Percentiles rank a stretch among this genome's conserved stretches.
Conservation (phyloP, 768 basidiomycete species). For the Tylopilus balloui region DNA sequence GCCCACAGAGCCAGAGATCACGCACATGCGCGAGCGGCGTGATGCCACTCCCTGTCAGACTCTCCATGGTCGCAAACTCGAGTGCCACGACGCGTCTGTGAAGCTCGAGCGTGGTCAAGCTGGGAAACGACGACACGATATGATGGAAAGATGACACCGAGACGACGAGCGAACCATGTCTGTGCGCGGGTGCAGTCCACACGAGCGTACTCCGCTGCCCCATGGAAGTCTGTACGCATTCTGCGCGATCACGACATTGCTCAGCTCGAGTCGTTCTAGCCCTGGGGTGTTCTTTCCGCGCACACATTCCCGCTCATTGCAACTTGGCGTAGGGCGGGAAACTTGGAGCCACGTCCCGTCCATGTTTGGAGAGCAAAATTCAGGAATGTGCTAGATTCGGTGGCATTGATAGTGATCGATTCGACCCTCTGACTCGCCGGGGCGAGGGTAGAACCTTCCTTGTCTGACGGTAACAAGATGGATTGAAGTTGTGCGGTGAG, state of each 20-base stretch:
- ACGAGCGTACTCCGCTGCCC: constrained; percentile 18
- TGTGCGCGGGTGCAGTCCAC: constrained; percentile 13
- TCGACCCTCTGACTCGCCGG: constrained; percentile 12
- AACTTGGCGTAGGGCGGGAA: constrained; percentile 10
- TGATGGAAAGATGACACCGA: constrained; percentile 16
- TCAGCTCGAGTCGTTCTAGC: constrained; percentile 15
- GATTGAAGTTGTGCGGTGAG: constrained; percentile 17
- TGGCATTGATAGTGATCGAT: constrained; percentile 16
- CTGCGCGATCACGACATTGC: constrained; percentile 16
- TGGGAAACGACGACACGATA: constrained; percentile 20
- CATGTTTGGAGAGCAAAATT: constrained; percentile 20
- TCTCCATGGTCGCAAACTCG: constrained; percentile 4
- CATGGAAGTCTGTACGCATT: constrained; percentile 5
- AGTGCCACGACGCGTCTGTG: constrained; percentile 10
- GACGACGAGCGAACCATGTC: constrained; percentile 10
- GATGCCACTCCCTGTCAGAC: constrained; percentile 2
- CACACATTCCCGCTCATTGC: constrained; percentile 10
- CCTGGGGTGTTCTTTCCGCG: constrained; percentile 14
- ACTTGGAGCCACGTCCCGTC: constrained; percentile 12
- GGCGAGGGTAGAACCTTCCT: not conserved
- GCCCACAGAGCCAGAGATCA: constrained; percentile 10
- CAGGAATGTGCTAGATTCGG: constrained; percentile 12
- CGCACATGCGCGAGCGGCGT: constrained; percentile 10
- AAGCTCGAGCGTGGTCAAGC: constrained; percentile 17
- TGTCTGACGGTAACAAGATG: constrained; percentile 6